Percentiles rank a stretch among this genome's conserved stretches.
phyloP scores from a whole-genome alignment of 202 grass and related monocot species.

The Cymbopogon flexuosus region DNA sequence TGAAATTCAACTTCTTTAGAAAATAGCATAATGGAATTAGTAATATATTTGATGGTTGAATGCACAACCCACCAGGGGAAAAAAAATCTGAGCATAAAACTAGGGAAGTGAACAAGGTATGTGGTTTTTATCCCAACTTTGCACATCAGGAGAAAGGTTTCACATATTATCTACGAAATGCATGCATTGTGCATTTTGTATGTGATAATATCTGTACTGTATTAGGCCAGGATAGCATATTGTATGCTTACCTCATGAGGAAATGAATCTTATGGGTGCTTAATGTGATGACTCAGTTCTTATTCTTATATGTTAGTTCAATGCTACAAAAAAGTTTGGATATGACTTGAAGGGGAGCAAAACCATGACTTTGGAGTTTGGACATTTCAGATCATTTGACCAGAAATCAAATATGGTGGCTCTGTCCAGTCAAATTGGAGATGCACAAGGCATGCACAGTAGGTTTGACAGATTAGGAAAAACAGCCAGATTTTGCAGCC shows the following conservation, averaged over 20 bases:
- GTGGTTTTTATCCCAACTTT: not conserved
- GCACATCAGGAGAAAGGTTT: not conserved
- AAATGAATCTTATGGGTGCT: not conserved
- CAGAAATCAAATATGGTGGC: not conserved
- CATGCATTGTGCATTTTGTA: not conserved
- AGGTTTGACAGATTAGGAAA: not conserved
- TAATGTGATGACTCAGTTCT: not conserved
- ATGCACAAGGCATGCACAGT: not conserved
- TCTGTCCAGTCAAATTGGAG: not conserved
- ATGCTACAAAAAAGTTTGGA: conserved; percentile 17
- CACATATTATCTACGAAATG: not conserved
- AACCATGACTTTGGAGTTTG: not conserved
- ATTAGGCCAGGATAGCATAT: not conserved
- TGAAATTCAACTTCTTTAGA: conserved; percentile 7
- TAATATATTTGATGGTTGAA: not conserved
- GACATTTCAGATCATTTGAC: not conserved
- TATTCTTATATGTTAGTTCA: conserved; percentile 1
- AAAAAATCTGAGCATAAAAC: not conserved
- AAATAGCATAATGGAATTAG: not conserved
- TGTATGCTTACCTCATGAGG: not conserved
- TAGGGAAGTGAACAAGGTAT: not conserved
- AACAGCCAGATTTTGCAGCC: not conserved
- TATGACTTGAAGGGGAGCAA: not conserved
- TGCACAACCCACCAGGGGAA: not conserved
- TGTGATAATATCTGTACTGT: not conserved